Base-by-base conservation (phyloP, 192 early-diverging fungal genomes). In the Linnemannia hyalina region DNA sequence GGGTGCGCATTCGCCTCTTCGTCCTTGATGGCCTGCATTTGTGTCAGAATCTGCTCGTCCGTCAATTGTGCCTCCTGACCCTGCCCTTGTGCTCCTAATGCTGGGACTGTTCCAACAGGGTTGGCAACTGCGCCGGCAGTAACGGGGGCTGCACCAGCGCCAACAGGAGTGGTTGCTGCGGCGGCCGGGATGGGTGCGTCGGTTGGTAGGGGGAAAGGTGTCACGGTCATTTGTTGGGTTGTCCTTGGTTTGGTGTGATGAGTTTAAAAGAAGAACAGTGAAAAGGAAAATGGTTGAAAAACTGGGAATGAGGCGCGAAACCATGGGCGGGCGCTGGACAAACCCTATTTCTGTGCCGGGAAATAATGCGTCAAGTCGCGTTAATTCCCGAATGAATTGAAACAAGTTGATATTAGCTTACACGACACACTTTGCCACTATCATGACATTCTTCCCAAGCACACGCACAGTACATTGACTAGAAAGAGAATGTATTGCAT, bases 1-100 rank as follows among this genome's bases (percentile, higher is more conserved):
- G 91, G 92, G 52, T 89, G 89, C 75, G 88, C 88, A 83, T 89
- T 87, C 16, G 92, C 92, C 73, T 93, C 91, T 78, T 91, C 90
- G 75, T 92, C 92, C 69, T 90, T 92, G 47, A 93, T 91, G 69
- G 81, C 85, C 70, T 91, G 90, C 70, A 84, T 88, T 74, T 80
- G 87, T 18, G 75, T 85, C 83, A 85, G 42, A 60, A 85, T 85
- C 71, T 85, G 83, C 75, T 85, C 83, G 60, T 85, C 83, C 18
- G 83, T 80, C 60, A 85, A 69, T 44, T 85, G 78, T 35, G 41
- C 26, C 20, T 60, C 70, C 44, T 77, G 54, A 6, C 16, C 16
- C 13, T 68, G 68, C 3, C 68, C n/a, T 70, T 16, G 76, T 23
- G 52, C n/a, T 36, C 38, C 42, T 35, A 18, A 20, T 60, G 13